phyloP scores from a whole-genome alignment of 352 stramenopile genomes.

The Phytopythium boreale region DNA sequence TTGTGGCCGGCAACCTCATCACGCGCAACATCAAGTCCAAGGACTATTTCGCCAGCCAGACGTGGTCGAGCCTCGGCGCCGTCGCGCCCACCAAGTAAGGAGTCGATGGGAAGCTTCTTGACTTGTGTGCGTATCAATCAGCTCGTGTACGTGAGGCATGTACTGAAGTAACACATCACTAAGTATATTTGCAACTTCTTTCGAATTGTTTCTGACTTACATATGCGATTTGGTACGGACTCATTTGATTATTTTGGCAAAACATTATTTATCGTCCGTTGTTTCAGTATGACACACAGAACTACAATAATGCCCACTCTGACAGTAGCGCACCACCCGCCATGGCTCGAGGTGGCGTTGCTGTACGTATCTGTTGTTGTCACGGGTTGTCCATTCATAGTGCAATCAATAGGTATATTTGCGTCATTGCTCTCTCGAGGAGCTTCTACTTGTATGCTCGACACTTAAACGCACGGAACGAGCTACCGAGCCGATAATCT shows the following conservation, averaged over 20 bases:
- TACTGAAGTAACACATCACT: background rate
- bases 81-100: conserved; percentile 24
- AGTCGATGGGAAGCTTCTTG: conserved; percentile 10
- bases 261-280: too few species aligned
- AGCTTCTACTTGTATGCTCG: background rate
- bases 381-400: too few species aligned
- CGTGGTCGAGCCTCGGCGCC: conserved; percentile 33
- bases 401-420: too few species aligned
- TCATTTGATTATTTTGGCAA: background rate
- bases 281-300: too few species aligned
- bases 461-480: background rate
- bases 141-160: background rate
- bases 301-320: too few species aligned
- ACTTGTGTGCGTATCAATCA: background rate
- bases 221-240: too few species aligned
- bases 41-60: conserved; percentile 40
- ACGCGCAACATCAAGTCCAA: conserved; percentile 44
- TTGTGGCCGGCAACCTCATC: conserved; percentile 50
- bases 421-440: too few species aligned
- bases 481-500: background rate
- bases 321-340: too few species aligned
- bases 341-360: too few species aligned
- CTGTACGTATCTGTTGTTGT: too few species aligned
- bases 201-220: background rate
- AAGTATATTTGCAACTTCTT: conserved; percentile 1